phyloP scores from a whole-genome alignment of 2,329 filamentous ascomycete genomes.

The Cryphonectria carpinicola region DNA sequence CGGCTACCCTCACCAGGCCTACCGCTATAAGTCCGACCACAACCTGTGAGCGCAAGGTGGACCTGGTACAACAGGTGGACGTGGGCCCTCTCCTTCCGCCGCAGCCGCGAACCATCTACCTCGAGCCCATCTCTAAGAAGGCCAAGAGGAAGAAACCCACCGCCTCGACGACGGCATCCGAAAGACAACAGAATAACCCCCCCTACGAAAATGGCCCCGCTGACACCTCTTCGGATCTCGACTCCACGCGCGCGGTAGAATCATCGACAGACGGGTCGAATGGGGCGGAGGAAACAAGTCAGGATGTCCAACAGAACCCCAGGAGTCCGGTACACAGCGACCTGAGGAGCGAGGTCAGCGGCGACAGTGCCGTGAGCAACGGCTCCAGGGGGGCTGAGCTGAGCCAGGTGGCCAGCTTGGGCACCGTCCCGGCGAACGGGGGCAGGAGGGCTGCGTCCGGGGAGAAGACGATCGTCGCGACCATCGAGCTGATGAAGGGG shows the following conservation, averaged over 20 bases:
- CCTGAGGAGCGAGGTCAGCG: conserved; percentile 69
- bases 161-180: conserved; percentile 40
- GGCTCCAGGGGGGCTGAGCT: conserved; percentile 53
- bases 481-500: conserved; percentile 78
- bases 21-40: conserved; percentile 81
- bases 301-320: conserved; percentile 41
- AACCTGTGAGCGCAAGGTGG: conserved; percentile 80
- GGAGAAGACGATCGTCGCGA: conserved; percentile 83
- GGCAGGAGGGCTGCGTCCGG: conserved; percentile 52
- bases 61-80: conserved; percentile 81
- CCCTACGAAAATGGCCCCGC: conserved; percentile 42
- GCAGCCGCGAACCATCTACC: conserved; percentile 79
- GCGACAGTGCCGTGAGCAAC: conserved; percentile 70
- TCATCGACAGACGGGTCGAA: conserved; percentile 47
- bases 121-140: conserved; percentile 82
- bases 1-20: conserved; percentile 85
- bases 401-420: conserved; percentile 47
- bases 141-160: conserved; percentile 63
- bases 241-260: conserved; percentile 43
- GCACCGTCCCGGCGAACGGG: conserved; percentile 44
- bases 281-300: conserved; percentile 45
- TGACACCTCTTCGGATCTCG: conserved; percentile 42
- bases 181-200: conserved; percentile 35
- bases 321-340: conserved; percentile 55
- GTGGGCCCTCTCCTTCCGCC: conserved; percentile 75